These are phyloP conservation scores for Cytospora leucostoma DNA, from an alignment of 2,329 filamentous ascomycete genomes.

Conservation along the genomic window DNA sequence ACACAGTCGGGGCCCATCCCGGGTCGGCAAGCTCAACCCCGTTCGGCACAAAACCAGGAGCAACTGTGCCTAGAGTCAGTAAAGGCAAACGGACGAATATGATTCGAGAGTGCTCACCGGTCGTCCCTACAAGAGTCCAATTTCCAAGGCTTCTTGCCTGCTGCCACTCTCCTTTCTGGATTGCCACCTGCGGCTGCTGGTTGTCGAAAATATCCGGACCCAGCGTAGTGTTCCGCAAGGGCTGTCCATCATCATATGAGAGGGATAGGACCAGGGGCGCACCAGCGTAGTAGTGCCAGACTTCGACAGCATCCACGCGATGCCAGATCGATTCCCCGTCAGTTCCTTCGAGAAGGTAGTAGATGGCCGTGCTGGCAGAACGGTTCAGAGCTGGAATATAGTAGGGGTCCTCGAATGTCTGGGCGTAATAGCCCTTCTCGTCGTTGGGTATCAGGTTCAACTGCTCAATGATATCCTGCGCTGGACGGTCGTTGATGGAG, in stretches of 20 bases:
- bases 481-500: constrained; percentile 36
- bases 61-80: constrained; percentile 9
- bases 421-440: constrained; percentile 52
- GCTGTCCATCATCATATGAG: constrained; percentile 46
- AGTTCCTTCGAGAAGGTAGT: constrained; percentile 52
- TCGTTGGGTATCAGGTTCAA: constrained; percentile 47
- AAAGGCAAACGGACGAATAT: not conserved
- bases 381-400: constrained; percentile 35
- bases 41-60: constrained; percentile 17
- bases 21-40: constrained; percentile 16
- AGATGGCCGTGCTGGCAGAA: constrained; percentile 52
- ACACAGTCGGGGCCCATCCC: constrained; percentile 9
- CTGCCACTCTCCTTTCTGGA: constrained; percentile 48
- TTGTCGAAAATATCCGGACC: constrained; percentile 46
- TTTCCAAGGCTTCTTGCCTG: constrained; percentile 46
- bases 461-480: constrained; percentile 45
- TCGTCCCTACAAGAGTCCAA: constrained; percentile 51
- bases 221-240: constrained; percentile 39
- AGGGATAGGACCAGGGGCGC: constrained; percentile 50
- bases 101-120: constrained; percentile 19
- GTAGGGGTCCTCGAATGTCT: constrained; percentile 48
- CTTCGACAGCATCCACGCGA: constrained; percentile 50
- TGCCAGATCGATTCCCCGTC: constrained; percentile 51
- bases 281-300: constrained; percentile 58
- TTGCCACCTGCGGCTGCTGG: constrained; percentile 47